These are phyloP conservation scores for Cicer yamashitae DNA, from an alignment of 306 rosid genomes.

Conservation along the genomic window DNA sequence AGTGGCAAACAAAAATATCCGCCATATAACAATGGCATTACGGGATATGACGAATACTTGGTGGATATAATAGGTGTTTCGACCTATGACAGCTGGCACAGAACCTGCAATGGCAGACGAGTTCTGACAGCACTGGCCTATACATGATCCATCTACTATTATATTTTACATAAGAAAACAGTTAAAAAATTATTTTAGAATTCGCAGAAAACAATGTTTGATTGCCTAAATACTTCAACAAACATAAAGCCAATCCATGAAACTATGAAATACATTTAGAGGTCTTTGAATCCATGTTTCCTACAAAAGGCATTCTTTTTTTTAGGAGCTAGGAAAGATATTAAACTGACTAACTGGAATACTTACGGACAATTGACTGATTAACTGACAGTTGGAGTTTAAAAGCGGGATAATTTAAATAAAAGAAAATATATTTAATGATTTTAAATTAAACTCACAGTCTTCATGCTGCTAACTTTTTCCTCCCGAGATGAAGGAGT, in stretches of 20 bases:
- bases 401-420: constrained; percentile 26
- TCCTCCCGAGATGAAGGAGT: constrained; percentile 87
- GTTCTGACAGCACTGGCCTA: neutral
- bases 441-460: constrained; percentile 63
- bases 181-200: neutral
- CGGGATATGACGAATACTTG: no score
- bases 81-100: no score
- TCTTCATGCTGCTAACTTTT: constrained; percentile 95
- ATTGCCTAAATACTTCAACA: constrained; percentile 34
- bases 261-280: constrained; percentile 1
- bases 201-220: neutral
- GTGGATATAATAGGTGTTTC: no score
- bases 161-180: no score
- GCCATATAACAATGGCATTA: no score
- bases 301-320: neutral
- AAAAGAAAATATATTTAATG: neutral
- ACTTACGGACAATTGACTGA: neutral
- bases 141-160: constrained; percentile 9
- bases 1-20: no score
- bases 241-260: constrained; percentile 1
- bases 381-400: constrained; percentile 2
- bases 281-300: neutral
- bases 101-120: no score
- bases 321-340: constrained; percentile 15
- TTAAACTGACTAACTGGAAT: constrained; percentile 29